Base-by-base conservation (phyloP, 176 grass and related monocot genomes). In the Olyra latifolia region DNA sequence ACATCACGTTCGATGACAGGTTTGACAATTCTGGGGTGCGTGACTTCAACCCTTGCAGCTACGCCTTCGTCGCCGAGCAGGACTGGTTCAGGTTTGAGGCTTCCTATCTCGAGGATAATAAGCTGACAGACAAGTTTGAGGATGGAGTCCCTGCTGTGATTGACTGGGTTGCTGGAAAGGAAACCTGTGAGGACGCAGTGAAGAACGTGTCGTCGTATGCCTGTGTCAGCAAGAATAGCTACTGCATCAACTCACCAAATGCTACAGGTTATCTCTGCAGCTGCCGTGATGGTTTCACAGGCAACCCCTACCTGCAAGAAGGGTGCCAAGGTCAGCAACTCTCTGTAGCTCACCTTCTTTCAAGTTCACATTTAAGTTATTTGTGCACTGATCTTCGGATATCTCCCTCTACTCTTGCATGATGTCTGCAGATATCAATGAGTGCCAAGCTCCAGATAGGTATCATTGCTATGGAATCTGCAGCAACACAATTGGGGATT, bases 181-280 rank as follows among this genome's bases (percentile, higher is more conserved):
- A 62, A 77, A 24, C 57, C 5, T 87, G 79, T 54, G 65, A 63
- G 35, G 46, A 71, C 63, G 79, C 72, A 0, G 4, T 27, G 6
- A 82, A 77, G 79, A 87, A 82, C 45, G 42, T 3, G 47, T 38
- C 79, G n/a, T 71, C 65, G 0, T 82, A 82, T 38, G 79, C 85
- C 65, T 87, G 79, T 15, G 55, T 71, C 43, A 46, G 79, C 55
- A 25, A 30, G 6, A 87, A 82, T 28, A 62, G 85, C 56, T 35
- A 3, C 5, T 87, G 85, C 48, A 29, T 77, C 44, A 27, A 19
- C 0, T 87, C 85, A 28, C 55, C 56, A 44, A 64, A 82, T 71
- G 85, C 72, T 16, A 82, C 64, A 44, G 85, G 85, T 15, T 87
- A 87, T 30, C 72, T 87, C 25, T 77, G 85, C n/a, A 25, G 1